Conservation (phyloP, 2,329 filamentous ascomycete genomes). For the Pseudopyricularia javanii region DNA sequence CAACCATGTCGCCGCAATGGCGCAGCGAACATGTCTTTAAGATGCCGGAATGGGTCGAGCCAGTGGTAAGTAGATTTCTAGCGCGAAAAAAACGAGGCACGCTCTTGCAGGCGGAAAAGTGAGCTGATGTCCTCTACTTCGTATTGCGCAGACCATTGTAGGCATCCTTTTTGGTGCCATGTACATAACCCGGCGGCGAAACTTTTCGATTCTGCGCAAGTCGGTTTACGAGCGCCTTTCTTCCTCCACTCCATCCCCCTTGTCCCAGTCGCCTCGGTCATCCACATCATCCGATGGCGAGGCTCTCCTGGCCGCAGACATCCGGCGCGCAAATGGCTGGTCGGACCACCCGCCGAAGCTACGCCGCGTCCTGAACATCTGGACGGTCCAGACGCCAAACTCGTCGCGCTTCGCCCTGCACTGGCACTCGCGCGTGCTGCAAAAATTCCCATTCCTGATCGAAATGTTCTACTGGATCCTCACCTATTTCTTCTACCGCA, state of each 20-base stretch:
- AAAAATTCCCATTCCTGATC: conserved; percentile 55
- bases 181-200: conserved; percentile 21
- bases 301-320: conserved; percentile 8
- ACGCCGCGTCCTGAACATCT: conserved; percentile 15
- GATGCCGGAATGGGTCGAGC: conserved; percentile 20
- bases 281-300: conserved; percentile 7
- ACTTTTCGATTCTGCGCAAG: conserved; percentile 19
- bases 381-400: conserved; percentile 33
- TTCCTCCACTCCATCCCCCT: conserved; percentile 3
- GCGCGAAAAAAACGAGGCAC: background rate
- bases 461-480: conserved; percentile 67
- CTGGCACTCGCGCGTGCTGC: conserved; percentile 44
- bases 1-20: conserved; percentile 1
- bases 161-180: conserved; percentile 22
- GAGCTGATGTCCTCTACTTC: background rate
- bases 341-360: conserved; percentile 13
- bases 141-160: conserved; percentile 19
- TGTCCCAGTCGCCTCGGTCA: conserved; percentile 7
- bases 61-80: conserved; percentile 13
- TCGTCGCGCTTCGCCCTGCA: conserved; percentile 44
- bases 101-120: background rate
- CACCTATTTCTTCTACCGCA: conserved; percentile 50
- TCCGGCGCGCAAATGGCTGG: conserved; percentile 3
- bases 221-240: conserved; percentile 1
- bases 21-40: conserved; percentile 9